Evolutionary conservation across 768 basidiomycete genomes (phyloP), one percentile per base, ranked within the genome.

Genomic region (Kwoniella sp.): DNA sequence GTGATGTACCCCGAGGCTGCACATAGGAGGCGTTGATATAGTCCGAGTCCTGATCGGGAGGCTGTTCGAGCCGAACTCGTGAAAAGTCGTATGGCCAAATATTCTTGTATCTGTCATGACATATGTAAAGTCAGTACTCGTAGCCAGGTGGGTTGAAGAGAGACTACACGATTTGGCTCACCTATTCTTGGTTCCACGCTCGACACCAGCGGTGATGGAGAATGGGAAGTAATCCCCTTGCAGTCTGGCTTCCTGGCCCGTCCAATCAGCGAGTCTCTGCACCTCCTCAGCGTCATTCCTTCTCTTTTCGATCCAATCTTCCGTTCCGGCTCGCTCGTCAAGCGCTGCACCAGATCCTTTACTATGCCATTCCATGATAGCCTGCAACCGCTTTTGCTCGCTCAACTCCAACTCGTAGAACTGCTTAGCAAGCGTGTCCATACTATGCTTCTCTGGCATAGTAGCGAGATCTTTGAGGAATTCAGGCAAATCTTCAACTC

Each of bases 31-130:
- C 95, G 76, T 98, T 97, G 79, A 97, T 88, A 77, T 97, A 97
- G 77, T 97, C 94, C 68, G 89, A 88, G 46, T 85, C 85, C 30
- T 87, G 85, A 21, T 73, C 77, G 51, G 51, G 67, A 56, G 79
- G 70, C 64, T 76, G 73, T 63, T 84, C 82, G 56, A 97, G 82
- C 51, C 88, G 85, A 3, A 97, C 93, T 40, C 95, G 88, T 22
- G 94, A 89, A 73, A 94, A 92, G 75, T 95, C 93, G 61, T 81
- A 97, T 0, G 95, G 95, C 91, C 93, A 98, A 61, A 98, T 96
- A 77, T 98, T 90, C 63, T 89, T 88, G 81, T 96, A 98, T 66
- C 92, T 92, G 67, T 19, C 26, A n/a, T 25, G 26, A 46, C 26
- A 26, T 19, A 30, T 10, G 30, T 44, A 22, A 25, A 19, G 9